Conservation (phyloP, 345 rosid genomes). For the Gossypium bickii region DNA sequence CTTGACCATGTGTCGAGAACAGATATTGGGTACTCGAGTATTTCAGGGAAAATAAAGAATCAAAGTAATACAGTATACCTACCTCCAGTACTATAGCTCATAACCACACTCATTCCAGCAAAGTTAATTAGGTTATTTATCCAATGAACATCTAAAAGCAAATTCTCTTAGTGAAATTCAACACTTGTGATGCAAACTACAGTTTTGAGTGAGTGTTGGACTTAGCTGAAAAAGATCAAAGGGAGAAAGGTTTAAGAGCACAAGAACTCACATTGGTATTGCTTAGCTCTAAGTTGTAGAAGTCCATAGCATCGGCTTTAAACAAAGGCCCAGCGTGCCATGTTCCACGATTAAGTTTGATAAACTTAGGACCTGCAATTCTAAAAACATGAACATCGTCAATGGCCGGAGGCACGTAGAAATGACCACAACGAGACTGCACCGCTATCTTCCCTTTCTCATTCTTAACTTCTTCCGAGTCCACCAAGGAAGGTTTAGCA, state of each 20-base stretch:
- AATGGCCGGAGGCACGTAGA: conserved; percentile 53
- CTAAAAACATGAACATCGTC: conserved; percentile 59
- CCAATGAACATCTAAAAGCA: neutral
- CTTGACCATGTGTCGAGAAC: neutral
- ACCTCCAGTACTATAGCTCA: neutral
- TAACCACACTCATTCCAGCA: neutral
- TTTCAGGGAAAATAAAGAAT: neutral
- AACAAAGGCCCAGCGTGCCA: conserved; percentile 92
- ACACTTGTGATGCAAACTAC: neutral
- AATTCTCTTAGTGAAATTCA: neutral
- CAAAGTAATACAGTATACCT: neutral
- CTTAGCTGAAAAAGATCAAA: neutral
- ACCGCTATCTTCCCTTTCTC: neutral
- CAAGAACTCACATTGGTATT: conserved; percentile 62
- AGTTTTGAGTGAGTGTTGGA: neutral
- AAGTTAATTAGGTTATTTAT: neutral
- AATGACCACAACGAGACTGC: conserved; percentile 48
- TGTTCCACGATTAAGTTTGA: conserved; percentile 64
- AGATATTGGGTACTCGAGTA: neutral
- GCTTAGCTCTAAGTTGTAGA: conserved; percentile 80
- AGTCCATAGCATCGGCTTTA: conserved; percentile 46
- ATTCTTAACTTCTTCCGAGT: conserved; percentile 3
- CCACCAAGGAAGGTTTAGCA: conserved; percentile 57
- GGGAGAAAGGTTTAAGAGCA: neutral
- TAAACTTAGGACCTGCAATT: conserved; percentile 60